These are phyloP conservation scores for Tubosaeta brunneosetosa DNA, from an alignment of 768 basidiomycete species.

Conservation along the genomic window DNA sequence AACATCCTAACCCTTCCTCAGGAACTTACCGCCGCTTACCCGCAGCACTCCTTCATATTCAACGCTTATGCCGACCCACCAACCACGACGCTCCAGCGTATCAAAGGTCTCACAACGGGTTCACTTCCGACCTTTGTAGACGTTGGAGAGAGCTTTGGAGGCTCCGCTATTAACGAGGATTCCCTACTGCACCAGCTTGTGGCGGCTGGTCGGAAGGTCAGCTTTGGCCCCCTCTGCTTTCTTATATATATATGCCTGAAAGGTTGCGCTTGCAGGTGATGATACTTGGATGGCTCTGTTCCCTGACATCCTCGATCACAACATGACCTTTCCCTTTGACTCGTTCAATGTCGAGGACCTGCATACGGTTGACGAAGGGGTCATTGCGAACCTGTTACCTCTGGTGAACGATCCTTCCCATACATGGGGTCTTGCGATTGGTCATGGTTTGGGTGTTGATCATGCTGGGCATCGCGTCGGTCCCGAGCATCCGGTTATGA, in stretches of 20 bases:
- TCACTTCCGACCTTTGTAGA: slow-evolving; percentile 95
- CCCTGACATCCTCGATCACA: slow-evolving; percentile 63
- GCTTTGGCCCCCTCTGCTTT: neutral
- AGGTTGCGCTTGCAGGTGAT: slow-evolving; percentile 91
- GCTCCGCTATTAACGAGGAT: slow-evolving; percentile 81
- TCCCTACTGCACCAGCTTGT: slow-evolving; percentile 75
- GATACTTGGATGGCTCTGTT: slow-evolving; percentile 96
- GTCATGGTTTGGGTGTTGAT: slow-evolving; percentile 93
- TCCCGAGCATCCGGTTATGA: slow-evolving; percentile 84
- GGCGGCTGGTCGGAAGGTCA: slow-evolving; percentile 56
- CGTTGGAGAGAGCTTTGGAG: slow-evolving; percentile 89
- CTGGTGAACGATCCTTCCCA: slow-evolving; percentile 50
- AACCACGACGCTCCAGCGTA: slow-evolving; percentile 88
- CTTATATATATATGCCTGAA: slow-evolving; percentile 17
- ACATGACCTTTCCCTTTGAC: slow-evolving; percentile 82
- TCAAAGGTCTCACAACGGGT: slow-evolving; percentile 93
- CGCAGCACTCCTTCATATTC: slow-evolving; percentile 77
- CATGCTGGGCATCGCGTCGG: slow-evolving; percentile 95
- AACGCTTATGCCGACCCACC: slow-evolving; percentile 93
- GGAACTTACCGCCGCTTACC: slow-evolving; percentile 59
- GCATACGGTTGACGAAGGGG: slow-evolving; percentile 91
- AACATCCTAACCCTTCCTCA: slow-evolving; percentile 76
- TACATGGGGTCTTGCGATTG: slow-evolving; percentile 84
- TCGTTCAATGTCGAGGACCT: slow-evolving; percentile 99
- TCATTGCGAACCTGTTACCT: slow-evolving; percentile 78